Evolutionary conservation across 805 yeast species (phyloP), one percentile per base, ranked within the genome.

Genomic region (Yarrowia osloensis): DNA sequence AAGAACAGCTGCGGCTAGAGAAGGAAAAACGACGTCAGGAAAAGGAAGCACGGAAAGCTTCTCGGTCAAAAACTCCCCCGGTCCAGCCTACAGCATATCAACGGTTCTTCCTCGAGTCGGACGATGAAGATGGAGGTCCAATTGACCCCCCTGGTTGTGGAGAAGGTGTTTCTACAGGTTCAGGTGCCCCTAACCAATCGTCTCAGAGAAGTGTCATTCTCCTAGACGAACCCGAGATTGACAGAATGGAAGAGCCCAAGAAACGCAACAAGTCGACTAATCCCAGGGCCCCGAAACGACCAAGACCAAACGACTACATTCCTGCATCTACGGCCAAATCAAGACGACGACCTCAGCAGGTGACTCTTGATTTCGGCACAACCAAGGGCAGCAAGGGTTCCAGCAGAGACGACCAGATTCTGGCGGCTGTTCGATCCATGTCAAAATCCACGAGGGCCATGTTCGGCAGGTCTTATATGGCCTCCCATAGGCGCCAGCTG

Each of bases 241-340:
- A 57, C 28, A 17, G 63, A 26, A 57, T 57, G 63, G 63, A 57
- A 21, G 37, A 35, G 28, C 47, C 49, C 3, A 13, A 28, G 26
- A 39, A 40, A 21, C 24, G 49, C 17, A 39, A 13, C 26, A 54
- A 24, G n/a, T 17, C 31, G 17, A 26, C 19, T 9, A 24, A 12
- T 13, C 11, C 62, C 5, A 26, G 62, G 7, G 9, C 22, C 15
- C 46, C 47, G 3, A 54, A 54, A 26, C 40, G 46, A n/a, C 5
- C 31, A 9, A 17, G 46, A 26, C 46, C 46, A 24, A 37, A 26
- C 12, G 62, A 54, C 13, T 37, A 26, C 33, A 7, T 54, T 8
- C 7, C 62, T 13, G 62, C 62, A 3, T 54, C 62, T n/a, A 54
- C 62, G 1, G 62, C 62, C 31, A 54, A 54, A 26, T 2, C 62